Evolutionary conservation across 202 grass and related monocot genomes (phyloP).

Genomic region (Hordeum pubiflorum): DNA sequence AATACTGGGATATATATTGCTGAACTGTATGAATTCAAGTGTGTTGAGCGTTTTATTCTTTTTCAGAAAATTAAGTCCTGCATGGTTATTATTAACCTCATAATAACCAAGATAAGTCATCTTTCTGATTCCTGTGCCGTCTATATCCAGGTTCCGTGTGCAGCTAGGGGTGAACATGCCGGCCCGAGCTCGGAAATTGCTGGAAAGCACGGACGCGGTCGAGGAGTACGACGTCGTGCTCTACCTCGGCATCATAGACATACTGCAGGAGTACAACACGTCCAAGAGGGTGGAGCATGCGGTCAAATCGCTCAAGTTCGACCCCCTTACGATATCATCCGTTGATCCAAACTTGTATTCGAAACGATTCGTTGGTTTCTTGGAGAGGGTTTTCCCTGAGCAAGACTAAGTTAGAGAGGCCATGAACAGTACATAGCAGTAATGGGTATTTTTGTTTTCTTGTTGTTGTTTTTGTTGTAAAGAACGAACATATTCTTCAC

Average conservation of each 20-base stretch:
- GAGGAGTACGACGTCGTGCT: conserved; percentile 84
- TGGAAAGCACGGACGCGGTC: conserved; percentile 30
- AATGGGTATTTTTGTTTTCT: background rate
- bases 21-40: background rate
- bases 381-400: conserved; percentile 74
- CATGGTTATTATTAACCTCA: background rate
- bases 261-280: conserved; percentile 86
- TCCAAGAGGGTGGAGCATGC: conserved; percentile 75
- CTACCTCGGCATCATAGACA: conserved; percentile 97
- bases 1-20: background rate
- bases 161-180: conserved; percentile 98
- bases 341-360: conserved; percentile 72
- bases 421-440: conserved; percentile 16
- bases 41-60: background rate
- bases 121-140: conserved; percentile 18
- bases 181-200: conserved; percentile 62
- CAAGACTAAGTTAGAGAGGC: conserved; percentile 25
- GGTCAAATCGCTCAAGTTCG: conserved; percentile 83
- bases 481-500: background rate
- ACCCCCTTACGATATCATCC: conserved; percentile 83
- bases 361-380: conserved; percentile 72
- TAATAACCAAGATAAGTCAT: background rate
- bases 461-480: conserved; percentile 4
- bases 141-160: conserved; percentile 74
- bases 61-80: background rate